Evolutionary conservation across 2,329 filamentous ascomycete species (phyloP), one percentile per base, ranked within the genome.

Genomic region (Septoria petroselini): DNA sequence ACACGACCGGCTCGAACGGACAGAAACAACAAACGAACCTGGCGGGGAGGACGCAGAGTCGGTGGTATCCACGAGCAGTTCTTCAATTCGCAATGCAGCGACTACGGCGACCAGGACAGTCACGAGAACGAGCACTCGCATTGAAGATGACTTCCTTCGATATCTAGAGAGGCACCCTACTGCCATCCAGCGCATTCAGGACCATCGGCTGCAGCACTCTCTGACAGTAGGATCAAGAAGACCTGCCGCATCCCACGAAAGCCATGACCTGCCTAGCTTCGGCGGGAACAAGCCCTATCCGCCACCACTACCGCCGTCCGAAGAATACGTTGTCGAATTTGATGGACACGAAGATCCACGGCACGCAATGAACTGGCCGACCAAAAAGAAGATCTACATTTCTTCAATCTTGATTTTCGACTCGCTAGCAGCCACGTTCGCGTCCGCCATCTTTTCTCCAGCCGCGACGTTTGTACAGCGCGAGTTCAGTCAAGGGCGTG

Each of bases 271-370:
- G 23, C 56, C 56, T 9, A 41, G 23, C 6, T 58, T 56, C 18
- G 56, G 56, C 4, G 53, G 48, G 3, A 45, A 38, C 14, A 58
- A 58, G 34, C 51, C 72, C 76, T 88, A 82, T 61, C 87, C 87
- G 2, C 86, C 86, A 3, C 85, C 85, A 1, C 66, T 91, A 30
- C 85, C 85, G 2, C 80, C 82, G n/a, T 76, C 78, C 58, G 86
- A 90, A 60, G 81, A 86, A 55, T 91, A 89, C 63, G 85, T 90
- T 0, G 86, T 91, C 35, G 86, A 79, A 33, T 95, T 95, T 64
- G 85, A 91, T 59, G 90, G 89, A 0, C 84, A 82, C 1, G 78
- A 90, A 57, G 90, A 95, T 62, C 89, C 89, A 2, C 65, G 91
- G 53, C 89, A 95, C 68, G 85, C 88, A 1, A 30, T 31, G 71